phyloP scores from a whole-genome alignment of 805 yeast species.

The Pichia deserticola region DNA sequence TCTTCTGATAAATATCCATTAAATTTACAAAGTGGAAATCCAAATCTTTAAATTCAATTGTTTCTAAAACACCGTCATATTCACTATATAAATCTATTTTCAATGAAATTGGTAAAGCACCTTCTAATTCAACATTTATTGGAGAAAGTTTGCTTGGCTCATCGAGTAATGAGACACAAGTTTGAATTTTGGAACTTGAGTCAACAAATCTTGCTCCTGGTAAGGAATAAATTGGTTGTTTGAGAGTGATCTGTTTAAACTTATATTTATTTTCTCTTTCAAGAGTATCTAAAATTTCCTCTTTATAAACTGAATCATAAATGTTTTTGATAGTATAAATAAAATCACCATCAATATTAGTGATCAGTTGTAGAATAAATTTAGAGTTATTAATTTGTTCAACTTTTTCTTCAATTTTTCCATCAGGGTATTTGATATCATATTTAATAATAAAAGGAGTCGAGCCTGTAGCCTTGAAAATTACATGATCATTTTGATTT shows the following conservation, averaged over 20 bases:
- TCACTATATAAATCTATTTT: constrained; percentile 55
- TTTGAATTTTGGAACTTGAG: constrained; percentile 17
- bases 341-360: constrained; percentile 49
- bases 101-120: constrained; percentile 55
- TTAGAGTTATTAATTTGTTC: constrained; percentile 40
- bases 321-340: constrained; percentile 53
- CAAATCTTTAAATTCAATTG: constrained; percentile 38
- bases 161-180: constrained; percentile 24
- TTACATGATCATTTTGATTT: constrained; percentile 17
- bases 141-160: constrained; percentile 33
- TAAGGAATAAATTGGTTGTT: constrained; percentile 49
- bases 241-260: constrained; percentile 31
- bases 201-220: constrained; percentile 43
- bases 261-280: constrained; percentile 17
- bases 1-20: constrained; percentile 38
- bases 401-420: constrained; percentile 31
- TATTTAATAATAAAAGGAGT: constrained; percentile 65
- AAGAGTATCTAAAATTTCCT: constrained; percentile 28
- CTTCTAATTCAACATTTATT: constrained; percentile 60
- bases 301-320: constrained; percentile 57
- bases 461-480: constrained; percentile 46
- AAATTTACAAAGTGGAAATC: constrained; percentile 31
- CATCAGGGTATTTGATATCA: constrained; percentile 52
- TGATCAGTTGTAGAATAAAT: constrained; percentile 32
- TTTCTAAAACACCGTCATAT: constrained; percentile 45